phyloP scores from a whole-genome alignment of 768 basidiomycete genomes.

The Tylopilus balloui region DNA sequence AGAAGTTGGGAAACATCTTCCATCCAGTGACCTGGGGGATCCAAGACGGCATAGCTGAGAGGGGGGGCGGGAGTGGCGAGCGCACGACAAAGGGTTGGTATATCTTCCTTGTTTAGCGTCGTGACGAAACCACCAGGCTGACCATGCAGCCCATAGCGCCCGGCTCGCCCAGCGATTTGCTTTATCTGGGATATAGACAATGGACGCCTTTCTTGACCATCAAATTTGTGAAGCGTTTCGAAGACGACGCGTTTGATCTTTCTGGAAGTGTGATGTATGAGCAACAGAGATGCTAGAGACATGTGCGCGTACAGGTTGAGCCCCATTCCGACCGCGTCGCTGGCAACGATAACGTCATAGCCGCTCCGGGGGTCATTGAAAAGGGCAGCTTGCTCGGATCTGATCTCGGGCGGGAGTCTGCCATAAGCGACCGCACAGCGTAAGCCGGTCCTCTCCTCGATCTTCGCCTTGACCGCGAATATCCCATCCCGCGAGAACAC shows the following conservation, averaged over 20 bases:
- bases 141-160: conserved; percentile 73
- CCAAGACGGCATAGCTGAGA: conserved; percentile 51
- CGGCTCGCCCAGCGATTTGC: conserved; percentile 93
- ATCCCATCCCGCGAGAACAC: conserved; percentile 76
- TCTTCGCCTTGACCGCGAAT: conserved; percentile 64
- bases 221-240: conserved; percentile 60
- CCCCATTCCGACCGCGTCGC: conserved; percentile 97
- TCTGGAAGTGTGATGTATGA: conserved; percentile 37
- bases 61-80: conserved; percentile 48
- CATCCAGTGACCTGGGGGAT: conserved; percentile 25
- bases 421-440: conserved; percentile 93
- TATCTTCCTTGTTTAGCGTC: conserved; percentile 58
- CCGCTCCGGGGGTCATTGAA: conserved; percentile 86
- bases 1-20: conserved; percentile 36
- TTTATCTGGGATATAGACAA: conserved; percentile 79
- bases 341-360: conserved; percentile 87
- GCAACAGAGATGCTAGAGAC: neutral
- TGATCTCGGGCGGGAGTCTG: conserved; percentile 82
- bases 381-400: conserved; percentile 85
- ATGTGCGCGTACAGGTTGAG: conserved; percentile 71
- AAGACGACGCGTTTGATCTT: conserved; percentile 91
- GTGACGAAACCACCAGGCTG: conserved; percentile 64
- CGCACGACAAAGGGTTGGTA: conserved; percentile 54
- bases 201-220: conserved; percentile 41
- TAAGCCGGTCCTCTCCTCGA: conserved; percentile 70